phyloP scores from a whole-genome alignment of 108 stramenopile genomes.

The Cyclotella cryptica region DNA sequence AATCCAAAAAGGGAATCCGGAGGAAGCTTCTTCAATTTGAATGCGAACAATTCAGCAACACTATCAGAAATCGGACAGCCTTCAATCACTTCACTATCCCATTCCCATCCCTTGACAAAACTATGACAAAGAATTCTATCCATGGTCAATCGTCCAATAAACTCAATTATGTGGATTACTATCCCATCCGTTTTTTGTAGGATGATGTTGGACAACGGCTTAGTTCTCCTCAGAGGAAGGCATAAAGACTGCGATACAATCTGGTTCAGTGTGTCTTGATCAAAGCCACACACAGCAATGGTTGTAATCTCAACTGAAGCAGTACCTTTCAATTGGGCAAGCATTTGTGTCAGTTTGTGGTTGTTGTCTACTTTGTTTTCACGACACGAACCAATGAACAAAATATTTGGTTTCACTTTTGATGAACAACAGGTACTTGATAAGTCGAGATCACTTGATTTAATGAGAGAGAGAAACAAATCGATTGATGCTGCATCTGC shows the following conservation, averaged over 20 bases:
- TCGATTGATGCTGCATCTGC: slow-evolving; percentile 50
- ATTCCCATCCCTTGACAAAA: slow-evolving; percentile 20
- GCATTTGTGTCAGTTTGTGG: slow-evolving; percentile 15
- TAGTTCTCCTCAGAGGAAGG: slow-evolving; percentile 13
- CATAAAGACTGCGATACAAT: slow-evolving; percentile 29
- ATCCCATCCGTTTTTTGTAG: slow-evolving; percentile 30
- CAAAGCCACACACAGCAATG: slow-evolving; percentile 16
- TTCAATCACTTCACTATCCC: slow-evolving; percentile 17
- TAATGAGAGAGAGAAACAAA: slow-evolving; percentile 38
- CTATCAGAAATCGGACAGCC: slow-evolving; percentile 7
- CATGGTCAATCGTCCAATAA: slow-evolving; percentile 2
- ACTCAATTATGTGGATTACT: slow-evolving; percentile 12
- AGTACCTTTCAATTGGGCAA: slow-evolving; percentile 4
- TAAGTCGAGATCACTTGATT: slow-evolving; percentile 5
- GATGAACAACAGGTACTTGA: neutral
- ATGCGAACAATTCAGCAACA: slow-evolving; percentile 13
- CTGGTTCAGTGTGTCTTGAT: neutral
- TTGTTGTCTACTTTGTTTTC: slow-evolving; percentile 50
- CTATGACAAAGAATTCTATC: slow-evolving; percentile 15
- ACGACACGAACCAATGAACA: slow-evolving; percentile 55
- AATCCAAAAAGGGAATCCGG: slow-evolving; percentile 6
- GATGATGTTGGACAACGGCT: slow-evolving; percentile 7
- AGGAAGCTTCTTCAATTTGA: slow-evolving; percentile 21
- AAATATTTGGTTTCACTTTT: neutral
- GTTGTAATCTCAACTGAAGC: slow-evolving; percentile 18